phyloP scores from a whole-genome alignment of 768 basidiomycete genomes.

The Termitomyces sp. region DNA sequence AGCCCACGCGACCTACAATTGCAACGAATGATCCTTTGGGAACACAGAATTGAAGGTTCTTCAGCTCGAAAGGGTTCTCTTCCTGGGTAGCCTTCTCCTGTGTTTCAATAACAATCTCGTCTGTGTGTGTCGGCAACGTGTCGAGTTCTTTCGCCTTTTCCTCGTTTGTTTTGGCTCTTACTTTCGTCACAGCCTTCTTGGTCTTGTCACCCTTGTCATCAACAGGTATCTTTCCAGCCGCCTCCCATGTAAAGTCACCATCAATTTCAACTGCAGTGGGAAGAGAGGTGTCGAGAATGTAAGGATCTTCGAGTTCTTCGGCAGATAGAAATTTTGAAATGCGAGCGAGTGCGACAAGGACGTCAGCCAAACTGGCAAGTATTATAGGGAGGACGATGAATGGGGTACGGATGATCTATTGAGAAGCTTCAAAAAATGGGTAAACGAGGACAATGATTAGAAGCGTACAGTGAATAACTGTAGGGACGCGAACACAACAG shows the following conservation, averaged over 20 bases:
- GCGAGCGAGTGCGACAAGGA: slow-evolving; percentile 45
- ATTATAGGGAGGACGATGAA: slow-evolving; percentile 56
- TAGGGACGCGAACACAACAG: slow-evolving; percentile 53
- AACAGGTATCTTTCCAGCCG: slow-evolving; percentile 19
- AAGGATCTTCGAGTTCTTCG: slow-evolving; percentile 50
- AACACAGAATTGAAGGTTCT: slow-evolving; percentile 41
- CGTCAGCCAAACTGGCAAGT: slow-evolving; percentile 44
- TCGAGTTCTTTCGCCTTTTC: not conserved
- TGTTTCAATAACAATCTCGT: slow-evolving; percentile 10
- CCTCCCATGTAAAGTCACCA: slow-evolving; percentile 54
- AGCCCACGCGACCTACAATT: slow-evolving; percentile 73
- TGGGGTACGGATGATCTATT: slow-evolving; percentile 55
- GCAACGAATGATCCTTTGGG: slow-evolving; percentile 61
- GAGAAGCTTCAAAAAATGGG: not conserved
- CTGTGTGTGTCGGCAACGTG: slow-evolving; percentile 19
- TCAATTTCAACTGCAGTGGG: slow-evolving; percentile 42
- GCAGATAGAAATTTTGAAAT: slow-evolving; percentile 47
- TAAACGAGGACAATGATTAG: not conserved
- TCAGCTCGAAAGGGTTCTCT: slow-evolving; percentile 50
- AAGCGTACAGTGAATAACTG: slow-evolving; percentile 54
- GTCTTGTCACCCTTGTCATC: slow-evolving; percentile 12
- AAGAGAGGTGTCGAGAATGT: slow-evolving; percentile 36
- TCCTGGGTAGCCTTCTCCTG: slow-evolving; percentile 21
- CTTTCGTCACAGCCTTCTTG: slow-evolving; percentile 9
- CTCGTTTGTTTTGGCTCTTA: slow-evolving; percentile 18